Base-by-base conservation (phyloP, 1,284 basidiomycete genomes). In the Sporisorium sorghi region DNA sequence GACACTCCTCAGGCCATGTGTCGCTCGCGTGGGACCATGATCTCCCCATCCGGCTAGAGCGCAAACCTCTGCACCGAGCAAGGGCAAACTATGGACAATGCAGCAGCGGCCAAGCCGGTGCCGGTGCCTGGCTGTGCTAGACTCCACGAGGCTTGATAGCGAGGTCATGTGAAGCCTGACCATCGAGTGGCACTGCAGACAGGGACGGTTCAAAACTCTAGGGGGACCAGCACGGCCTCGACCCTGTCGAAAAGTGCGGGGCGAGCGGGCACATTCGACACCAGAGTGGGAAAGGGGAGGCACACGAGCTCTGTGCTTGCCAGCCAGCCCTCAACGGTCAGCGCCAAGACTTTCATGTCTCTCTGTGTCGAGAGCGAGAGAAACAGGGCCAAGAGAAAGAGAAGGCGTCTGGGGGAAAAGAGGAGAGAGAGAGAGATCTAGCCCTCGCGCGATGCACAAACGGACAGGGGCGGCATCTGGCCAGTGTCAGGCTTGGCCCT, bases 1-100 rank as follows among this genome's bases (percentile, higher is more conserved):
- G n/a, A n/a, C n/a, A n/a, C n/a, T n/a, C n/a, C n/a, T n/a, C n/a
- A n/a, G n/a, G 49, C 54, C 61, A 47, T 52, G 61, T 48, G 55
- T 28, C 47, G 49, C 43, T 58, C 49, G 43, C 49, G 26, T 53
- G 55, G 44, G n/a, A n/a, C n/a, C n/a, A 49, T 14, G 35, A 14
- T 35, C 17, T 39, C 10, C 42, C n/a, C n/a, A n/a, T n/a, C n/a
- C n/a, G n/a, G n/a, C n/a, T 40, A 64, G 33, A 37, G 23, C 1
- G 3, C 17, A 19, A 26, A 19, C 32, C n/a, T 10, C 21, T 51
- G 35, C 15, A 48, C 61, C 44, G 50, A 50, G n/a, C 19, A 19
- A 19, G 19, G 49, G 28, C 33, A 21, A 58, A 40, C n/a, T 32
- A 19, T 3, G 52, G 39, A 35, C 48, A 26, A 35, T 3, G 15